These are phyloP conservation scores for Globisporangium sylvaticum DNA, from an alignment of 352 stramenopile genomes.

Conservation along the genomic window DNA sequence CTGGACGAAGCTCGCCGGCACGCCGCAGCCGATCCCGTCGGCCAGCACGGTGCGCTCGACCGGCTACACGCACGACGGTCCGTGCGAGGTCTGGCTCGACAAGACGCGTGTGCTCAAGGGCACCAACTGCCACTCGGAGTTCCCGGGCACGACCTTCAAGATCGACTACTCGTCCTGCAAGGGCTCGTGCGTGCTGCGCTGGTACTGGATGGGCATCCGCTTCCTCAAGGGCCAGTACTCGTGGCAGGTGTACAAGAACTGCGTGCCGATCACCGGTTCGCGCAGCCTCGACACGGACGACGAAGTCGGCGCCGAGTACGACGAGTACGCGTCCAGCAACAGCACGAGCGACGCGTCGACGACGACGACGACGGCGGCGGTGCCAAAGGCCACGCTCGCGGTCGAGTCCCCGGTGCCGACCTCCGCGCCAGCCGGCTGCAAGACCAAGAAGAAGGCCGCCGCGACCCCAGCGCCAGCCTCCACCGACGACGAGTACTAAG, in stretches of 20 bases:
- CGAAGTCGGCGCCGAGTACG: too few species aligned
- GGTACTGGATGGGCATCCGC: constrained; percentile 40
- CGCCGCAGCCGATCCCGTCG: neutral
- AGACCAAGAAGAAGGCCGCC: too few species aligned
- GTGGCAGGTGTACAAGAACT: constrained; percentile 62
- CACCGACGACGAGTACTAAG: too few species aligned
- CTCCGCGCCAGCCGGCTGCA: too few species aligned
- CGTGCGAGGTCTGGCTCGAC: constrained; percentile 44
- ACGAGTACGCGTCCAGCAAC: neutral
- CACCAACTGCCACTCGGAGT: constrained; percentile 28
- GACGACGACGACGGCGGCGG: too few species aligned
- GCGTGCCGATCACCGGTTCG: constrained; percentile 8
- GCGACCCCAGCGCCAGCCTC: too few species aligned
- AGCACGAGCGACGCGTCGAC: too few species aligned
- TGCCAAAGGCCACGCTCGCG: too few species aligned
- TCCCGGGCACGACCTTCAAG: constrained; percentile 23
- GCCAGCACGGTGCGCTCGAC: constrained; percentile 24
- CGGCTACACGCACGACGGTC: constrained; percentile 45
- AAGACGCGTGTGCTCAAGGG: constrained; percentile 10
- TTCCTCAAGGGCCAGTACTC: constrained; percentile 46
- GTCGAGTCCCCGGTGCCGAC: too few species aligned
- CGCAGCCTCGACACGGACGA: constrained; percentile 1
- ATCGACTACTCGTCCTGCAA: constrained; percentile 33
- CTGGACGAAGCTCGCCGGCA: neutral
- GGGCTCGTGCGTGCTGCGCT: constrained; percentile 31